These are phyloP conservation scores for Ceriops decandra DNA, from an alignment of 345 rosid genomes.

Conservation along the genomic window DNA sequence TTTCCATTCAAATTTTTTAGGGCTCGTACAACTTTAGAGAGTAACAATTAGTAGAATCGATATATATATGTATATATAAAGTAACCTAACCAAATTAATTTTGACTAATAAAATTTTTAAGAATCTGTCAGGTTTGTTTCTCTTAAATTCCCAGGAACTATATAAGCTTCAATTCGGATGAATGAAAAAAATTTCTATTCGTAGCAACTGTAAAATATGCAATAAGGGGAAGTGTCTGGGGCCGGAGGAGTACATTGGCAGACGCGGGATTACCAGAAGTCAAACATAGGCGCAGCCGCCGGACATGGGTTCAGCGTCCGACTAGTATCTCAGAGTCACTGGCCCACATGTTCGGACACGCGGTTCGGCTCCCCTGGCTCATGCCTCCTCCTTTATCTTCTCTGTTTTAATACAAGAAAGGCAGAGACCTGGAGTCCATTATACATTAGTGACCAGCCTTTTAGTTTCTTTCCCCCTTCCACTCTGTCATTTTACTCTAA, in stretches of 20 bases:
- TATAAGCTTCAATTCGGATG: neutral
- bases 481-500: neutral
- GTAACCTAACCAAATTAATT: too few relatives aligned
- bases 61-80: too few relatives aligned
- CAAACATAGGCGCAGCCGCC: neutral
- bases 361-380: neutral
- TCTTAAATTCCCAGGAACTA: neutral
- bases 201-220: too few relatives aligned
- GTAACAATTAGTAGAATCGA: too few relatives aligned
- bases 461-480: neutral
- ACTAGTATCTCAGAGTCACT: neutral
- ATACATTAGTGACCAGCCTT: constrained; percentile 7
- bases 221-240: neutral
- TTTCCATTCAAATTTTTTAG: too few relatives aligned
- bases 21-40: too few relatives aligned
- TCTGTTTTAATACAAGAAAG: neutral
- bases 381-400: neutral
- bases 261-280: constrained; percentile 11
- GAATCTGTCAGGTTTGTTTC: too few relatives aligned
- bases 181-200: neutral
- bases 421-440: neutral
- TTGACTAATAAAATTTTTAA: too few relatives aligned
- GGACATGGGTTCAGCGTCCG: neutral
- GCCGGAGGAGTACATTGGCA: neutral
- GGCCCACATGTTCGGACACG: neutral